Evolutionary conservation across 371 early-diverging fungal species (phyloP).

Genomic region (Conidiobolus incongruus): DNA sequence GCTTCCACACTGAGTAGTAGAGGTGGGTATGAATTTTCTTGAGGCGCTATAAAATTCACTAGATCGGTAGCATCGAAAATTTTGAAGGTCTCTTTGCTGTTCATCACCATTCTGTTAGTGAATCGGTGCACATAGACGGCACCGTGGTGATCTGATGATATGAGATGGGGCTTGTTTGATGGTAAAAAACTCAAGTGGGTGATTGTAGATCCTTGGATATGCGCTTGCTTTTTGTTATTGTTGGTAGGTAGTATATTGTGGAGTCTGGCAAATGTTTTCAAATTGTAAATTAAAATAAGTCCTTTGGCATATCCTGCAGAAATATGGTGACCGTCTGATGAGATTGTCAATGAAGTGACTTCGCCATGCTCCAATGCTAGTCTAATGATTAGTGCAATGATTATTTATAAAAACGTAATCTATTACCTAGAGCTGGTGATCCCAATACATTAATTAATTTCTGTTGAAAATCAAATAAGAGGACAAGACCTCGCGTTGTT

Average conservation of each 20-base stretch:
- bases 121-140: neutral
- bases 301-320: constrained; percentile 51
- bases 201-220: constrained; percentile 38
- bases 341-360: constrained; percentile 45
- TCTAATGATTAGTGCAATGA: neutral
- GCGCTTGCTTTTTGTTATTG: constrained; percentile 22
- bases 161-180: constrained; percentile 34
- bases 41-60: no score
- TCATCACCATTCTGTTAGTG: constrained; percentile 10
- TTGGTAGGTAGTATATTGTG: constrained; percentile 23
- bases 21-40: no score
- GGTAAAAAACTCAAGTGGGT: constrained; percentile 42
- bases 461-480: constrained; percentile 39
- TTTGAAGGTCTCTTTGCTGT: no score
- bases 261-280: constrained; percentile 19
- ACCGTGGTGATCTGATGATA: constrained; percentile 47
- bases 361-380: constrained; percentile 27
- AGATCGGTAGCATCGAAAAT: no score
- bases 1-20: constrained; percentile 46
- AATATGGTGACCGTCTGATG: constrained; percentile 37
- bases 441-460: constrained; percentile 36
- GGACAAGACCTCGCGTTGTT: constrained; percentile 40
- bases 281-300: constrained; percentile 46
- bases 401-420: neutral
- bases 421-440: constrained; percentile 18